Conservation (phyloP, 495 filamentous ascomycete genomes). For the Penicillium cinerascens region DNA sequence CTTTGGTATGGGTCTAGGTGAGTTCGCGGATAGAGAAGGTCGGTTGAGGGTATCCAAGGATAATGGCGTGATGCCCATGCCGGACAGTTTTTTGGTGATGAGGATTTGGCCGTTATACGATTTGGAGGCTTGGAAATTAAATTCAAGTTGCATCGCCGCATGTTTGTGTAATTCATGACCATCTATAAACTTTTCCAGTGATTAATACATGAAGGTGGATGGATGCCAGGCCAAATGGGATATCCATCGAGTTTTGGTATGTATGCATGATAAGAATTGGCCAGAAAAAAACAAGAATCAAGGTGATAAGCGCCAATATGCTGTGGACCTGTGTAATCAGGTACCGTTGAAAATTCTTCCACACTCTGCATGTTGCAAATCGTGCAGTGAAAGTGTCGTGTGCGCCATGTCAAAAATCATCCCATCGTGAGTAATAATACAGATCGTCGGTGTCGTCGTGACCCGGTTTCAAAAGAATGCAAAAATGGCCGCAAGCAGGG, state of each 20-base stretch:
- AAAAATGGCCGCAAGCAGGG: constrained; percentile 15
- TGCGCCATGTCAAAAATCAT: constrained; percentile 20
- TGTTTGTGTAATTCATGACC: background rate
- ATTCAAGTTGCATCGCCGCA: background rate
- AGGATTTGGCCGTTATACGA: background rate
- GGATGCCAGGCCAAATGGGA: background rate
- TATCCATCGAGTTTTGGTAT: background rate
- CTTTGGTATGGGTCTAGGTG: background rate
- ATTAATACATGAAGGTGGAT: background rate
- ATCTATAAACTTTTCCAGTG: background rate
- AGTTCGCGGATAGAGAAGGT: background rate
- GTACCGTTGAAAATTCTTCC: constrained; percentile 10
- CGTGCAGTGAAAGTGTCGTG: constrained; percentile 10
- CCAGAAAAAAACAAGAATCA: constrained; percentile 11
- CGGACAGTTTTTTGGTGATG: background rate
- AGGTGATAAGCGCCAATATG: constrained; percentile 18
- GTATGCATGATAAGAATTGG: constrained; percentile 9
- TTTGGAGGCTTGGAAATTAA: background rate
- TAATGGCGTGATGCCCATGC: background rate
- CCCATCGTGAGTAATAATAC: constrained; percentile 26
- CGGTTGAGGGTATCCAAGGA: background rate
- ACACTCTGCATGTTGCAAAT: constrained; percentile 7
- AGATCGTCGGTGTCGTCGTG: constrained; percentile 6
- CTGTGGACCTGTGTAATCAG: constrained; percentile 9
- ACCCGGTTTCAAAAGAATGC: constrained; percentile 14